These are phyloP conservation scores for Metarhizium sp. DNA, from an alignment of 2,329 filamentous ascomycete species.

Conservation along the genomic window DNA sequence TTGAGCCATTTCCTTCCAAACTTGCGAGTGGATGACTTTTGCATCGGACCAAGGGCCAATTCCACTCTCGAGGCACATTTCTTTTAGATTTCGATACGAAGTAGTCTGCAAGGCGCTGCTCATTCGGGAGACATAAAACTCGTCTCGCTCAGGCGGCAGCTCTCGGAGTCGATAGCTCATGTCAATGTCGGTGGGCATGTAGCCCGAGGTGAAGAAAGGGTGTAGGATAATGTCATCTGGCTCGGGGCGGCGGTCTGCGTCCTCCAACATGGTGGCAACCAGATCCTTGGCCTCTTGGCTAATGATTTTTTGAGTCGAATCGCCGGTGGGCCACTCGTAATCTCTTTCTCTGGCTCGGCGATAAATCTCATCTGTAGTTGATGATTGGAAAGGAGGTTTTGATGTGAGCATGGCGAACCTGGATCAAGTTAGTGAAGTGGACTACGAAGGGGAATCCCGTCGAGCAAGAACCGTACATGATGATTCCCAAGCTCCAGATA, in stretches of 20 bases:
- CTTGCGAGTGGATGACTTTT: slow-evolving; percentile 41
- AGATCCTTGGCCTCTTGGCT: slow-evolving; percentile 69
- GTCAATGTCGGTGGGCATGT: slow-evolving; percentile 54
- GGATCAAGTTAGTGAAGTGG: slow-evolving; percentile 2
- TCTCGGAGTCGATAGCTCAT: slow-evolving; percentile 51
- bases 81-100: slow-evolving; percentile 43
- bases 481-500: slow-evolving; percentile 96
- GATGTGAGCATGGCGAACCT: slow-evolving; percentile 95
- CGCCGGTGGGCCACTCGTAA: slow-evolving; percentile 68
- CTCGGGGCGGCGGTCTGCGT: slow-evolving; percentile 64
- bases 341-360: slow-evolving; percentile 59
- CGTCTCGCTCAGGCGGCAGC: slow-evolving; percentile 43
- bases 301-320: slow-evolving; percentile 58
- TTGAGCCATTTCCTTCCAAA: slow-evolving; percentile 58
- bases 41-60: slow-evolving; percentile 45
- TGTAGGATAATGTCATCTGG: slow-evolving; percentile 74
- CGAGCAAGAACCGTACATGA: slow-evolving; percentile 58
- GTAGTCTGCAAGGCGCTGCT: slow-evolving; percentile 33
- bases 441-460: neutral
- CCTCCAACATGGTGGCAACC: slow-evolving; percentile 65
- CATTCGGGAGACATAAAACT: slow-evolving; percentile 45
- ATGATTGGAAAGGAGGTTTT: slow-evolving; percentile 91
- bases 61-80: slow-evolving; percentile 48
- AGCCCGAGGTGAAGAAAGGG: slow-evolving; percentile 68
- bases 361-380: slow-evolving; percentile 80